phyloP scores from a whole-genome alignment of 225 moss, liverwort and hornwort species.

The Marchantia paleacea region DNA sequence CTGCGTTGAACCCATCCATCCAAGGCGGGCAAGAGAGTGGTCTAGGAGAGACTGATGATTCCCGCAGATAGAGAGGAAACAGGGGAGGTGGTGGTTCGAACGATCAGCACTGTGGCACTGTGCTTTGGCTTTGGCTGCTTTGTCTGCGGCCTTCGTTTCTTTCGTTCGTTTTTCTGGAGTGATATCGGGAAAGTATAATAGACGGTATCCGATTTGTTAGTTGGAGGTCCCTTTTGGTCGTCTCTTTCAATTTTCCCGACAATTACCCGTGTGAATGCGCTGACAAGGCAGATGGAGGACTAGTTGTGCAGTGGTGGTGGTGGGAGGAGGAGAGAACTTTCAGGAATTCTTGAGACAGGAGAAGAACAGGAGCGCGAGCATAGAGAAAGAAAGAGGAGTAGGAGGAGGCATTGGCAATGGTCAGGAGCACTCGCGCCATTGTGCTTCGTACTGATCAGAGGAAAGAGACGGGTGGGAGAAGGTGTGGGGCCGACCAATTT shows the following conservation, averaged over 20 bases:
- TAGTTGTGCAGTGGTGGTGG: neutral
- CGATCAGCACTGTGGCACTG: neutral
- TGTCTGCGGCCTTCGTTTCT: neutral
- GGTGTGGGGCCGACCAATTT: slow-evolving; percentile 23
- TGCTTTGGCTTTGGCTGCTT: neutral
- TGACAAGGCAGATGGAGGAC: neutral
- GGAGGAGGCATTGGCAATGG: neutral
- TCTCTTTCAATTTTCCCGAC: neutral
- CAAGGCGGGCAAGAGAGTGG: no score
- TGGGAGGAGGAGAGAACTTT: neutral
- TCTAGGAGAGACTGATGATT: neutral
- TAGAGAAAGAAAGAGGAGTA: neutral
- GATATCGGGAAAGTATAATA: neutral
- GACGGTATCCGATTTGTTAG: slow-evolving; percentile 3
- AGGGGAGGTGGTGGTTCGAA: neutral
- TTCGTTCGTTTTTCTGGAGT: neutral
- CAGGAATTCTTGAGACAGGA: slow-evolving; percentile 15
- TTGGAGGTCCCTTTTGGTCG: neutral
- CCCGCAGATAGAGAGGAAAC: neutral
- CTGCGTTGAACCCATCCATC: neutral
- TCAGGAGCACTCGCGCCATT: neutral
- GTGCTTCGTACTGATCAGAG: neutral
- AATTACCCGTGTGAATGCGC: slow-evolving; percentile 14
- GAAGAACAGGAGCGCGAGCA: neutral
- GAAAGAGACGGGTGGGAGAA: neutral